phyloP scores from a whole-genome alignment of 1,284 basidiomycete genomes.

The Butyriboletus appendiculatus region DNA sequence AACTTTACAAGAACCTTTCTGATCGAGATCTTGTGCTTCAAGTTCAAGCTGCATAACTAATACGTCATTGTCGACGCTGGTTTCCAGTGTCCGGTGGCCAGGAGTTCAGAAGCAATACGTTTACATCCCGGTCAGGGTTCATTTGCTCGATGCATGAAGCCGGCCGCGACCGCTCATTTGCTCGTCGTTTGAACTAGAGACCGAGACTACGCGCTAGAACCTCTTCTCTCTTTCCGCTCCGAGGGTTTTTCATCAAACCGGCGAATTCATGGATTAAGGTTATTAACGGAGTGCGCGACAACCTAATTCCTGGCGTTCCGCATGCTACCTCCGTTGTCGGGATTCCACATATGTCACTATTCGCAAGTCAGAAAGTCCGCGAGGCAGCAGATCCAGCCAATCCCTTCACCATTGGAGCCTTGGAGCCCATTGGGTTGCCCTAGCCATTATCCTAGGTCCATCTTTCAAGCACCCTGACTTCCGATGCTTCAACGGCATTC shows the following conservation, averaged over 20 bases:
- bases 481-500: not conserved
- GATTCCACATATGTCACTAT: conserved; percentile 1
- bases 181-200: not conserved
- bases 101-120: not conserved
- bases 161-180: not conserved
- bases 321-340: not conserved
- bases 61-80: not conserved
- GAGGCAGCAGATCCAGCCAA: not conserved
- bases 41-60: not conserved
- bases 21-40: not conserved
- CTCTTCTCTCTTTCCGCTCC: not conserved
- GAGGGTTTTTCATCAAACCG: not conserved
- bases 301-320: conserved; percentile 1
- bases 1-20: not conserved
- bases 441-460: not conserved
- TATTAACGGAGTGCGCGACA: not conserved
- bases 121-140: not conserved
- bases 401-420: conserved; percentile 3
- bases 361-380: not conserved
- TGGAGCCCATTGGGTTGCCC: not conserved
- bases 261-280: not conserved
- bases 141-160: not conserved
- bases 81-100: not conserved
- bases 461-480: not conserved
- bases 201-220: not conserved